phyloP scores from a whole-genome alignment of 2,329 filamentous ascomycete genomes.

The Tolypocladium album region DNA sequence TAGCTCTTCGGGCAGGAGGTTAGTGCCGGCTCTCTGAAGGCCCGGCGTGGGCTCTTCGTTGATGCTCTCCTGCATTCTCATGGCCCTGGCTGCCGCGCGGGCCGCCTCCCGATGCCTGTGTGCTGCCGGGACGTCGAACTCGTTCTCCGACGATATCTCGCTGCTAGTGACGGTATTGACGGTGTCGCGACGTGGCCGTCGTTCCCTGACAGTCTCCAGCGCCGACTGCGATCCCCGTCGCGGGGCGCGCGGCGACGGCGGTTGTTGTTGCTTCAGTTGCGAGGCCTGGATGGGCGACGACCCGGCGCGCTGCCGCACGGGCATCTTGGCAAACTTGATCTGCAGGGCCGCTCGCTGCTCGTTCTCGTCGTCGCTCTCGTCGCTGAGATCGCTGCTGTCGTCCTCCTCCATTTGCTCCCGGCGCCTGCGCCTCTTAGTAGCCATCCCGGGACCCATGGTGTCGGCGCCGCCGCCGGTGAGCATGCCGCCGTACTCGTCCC shows the following conservation, averaged over 20 bases:
- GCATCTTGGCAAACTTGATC: slow-evolving; percentile 96
- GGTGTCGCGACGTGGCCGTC: slow-evolving; percentile 58
- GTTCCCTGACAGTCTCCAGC: slow-evolving; percentile 56
- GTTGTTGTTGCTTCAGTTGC: slow-evolving; percentile 48
- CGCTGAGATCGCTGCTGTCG: slow-evolving; percentile 75
- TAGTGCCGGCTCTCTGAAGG: slow-evolving; percentile 33
- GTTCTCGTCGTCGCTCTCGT: slow-evolving; percentile 72
- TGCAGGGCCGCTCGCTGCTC: slow-evolving; percentile 72
- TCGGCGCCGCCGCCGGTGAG: slow-evolving; percentile 58
- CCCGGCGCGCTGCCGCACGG: slow-evolving; percentile 71
- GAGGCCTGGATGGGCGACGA: slow-evolving; percentile 75
- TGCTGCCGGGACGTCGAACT: slow-evolving; percentile 57
- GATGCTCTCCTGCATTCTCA: slow-evolving; percentile 26
- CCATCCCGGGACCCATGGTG: slow-evolving; percentile 56
- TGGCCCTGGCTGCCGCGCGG: slow-evolving; percentile 38
- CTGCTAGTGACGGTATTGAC: slow-evolving; percentile 76
- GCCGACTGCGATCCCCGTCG: slow-evolving; percentile 63
- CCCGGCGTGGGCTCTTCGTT: slow-evolving; percentile 26
- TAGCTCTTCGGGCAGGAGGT: slow-evolving; percentile 45
- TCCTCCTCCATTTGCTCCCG: slow-evolving; percentile 74
- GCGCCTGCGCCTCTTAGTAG: slow-evolving; percentile 53
- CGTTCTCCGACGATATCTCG: slow-evolving; percentile 75
- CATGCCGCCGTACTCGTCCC: slow-evolving; percentile 63
- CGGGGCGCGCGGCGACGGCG: slow-evolving; percentile 35
- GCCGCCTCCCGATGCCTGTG: slow-evolving; percentile 53